phyloP scores from a whole-genome alignment of 192 early-diverging fungal genomes.

The Funneliformis geosporum region DNA sequence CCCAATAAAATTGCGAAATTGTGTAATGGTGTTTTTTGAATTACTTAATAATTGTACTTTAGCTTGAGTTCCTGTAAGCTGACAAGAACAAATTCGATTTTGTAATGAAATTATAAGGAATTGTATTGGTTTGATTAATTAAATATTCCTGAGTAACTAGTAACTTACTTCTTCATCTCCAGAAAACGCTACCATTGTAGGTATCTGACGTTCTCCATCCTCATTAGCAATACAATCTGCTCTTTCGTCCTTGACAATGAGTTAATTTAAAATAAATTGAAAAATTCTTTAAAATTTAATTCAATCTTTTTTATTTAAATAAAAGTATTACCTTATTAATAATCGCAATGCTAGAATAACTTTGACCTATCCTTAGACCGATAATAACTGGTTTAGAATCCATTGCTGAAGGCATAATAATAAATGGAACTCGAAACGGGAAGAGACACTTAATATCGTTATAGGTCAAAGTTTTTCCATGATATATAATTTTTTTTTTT shows the following conservation, averaged over 20 bases:
- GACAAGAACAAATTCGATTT: not conserved
- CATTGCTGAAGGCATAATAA: not conserved
- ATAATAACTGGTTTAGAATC: constrained; percentile 39
- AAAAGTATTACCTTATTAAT: constrained; percentile 64
- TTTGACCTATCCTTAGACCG: constrained; percentile 79
- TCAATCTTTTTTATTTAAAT: not conserved
- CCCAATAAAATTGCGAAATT: constrained; percentile 87
- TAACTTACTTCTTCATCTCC: constrained; percentile 85
- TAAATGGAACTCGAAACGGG: not conserved
- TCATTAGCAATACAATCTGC: constrained; percentile 96
- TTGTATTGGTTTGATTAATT: not conserved
- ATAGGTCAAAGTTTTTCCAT: not conserved
- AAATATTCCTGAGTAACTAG: not conserved
- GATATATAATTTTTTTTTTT: too few relatives aligned
- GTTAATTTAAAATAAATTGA: not conserved
- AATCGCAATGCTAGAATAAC: constrained; percentile 78
- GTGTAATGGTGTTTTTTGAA: constrained; percentile 85
- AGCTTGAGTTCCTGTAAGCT: constrained; percentile 66
- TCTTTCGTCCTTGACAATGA: constrained; percentile 55
- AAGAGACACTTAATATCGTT: too few relatives aligned
- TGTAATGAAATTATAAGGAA: not conserved
- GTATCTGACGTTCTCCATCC: constrained; percentile 96
- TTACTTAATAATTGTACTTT: constrained; percentile 86
- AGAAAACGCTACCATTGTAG: constrained; percentile 90
- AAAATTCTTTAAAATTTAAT: not conserved